Percentiles rank a stretch among this genome's conserved stretches.
Conservation (phyloP, 768 basidiomycete genomes). For the Boletus barrowsii region DNA sequence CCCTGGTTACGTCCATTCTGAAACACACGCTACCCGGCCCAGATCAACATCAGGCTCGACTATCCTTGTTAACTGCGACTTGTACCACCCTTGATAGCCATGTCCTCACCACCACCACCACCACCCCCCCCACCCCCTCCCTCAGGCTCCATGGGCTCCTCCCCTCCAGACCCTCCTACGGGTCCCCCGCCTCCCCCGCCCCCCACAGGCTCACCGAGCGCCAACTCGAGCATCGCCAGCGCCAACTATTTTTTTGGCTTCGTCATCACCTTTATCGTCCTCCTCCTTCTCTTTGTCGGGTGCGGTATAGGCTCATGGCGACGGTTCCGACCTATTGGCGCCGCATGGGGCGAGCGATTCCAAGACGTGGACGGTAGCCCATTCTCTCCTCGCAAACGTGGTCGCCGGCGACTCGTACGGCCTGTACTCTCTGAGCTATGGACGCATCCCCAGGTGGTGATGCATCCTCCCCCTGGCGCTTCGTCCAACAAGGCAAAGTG, state of each 20-base stretch:
- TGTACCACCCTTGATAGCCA: background rate
- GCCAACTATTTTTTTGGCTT: conserved; percentile 35
- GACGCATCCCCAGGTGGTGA: conserved; percentile 4
- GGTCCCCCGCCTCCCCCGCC: background rate
- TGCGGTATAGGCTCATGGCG: conserved; percentile 50
- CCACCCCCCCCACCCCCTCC: background rate
- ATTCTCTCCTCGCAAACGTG: conserved; percentile 9
- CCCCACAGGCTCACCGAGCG: background rate
- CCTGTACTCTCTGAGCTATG: conserved; percentile 22
- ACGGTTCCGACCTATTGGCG: conserved; percentile 25
- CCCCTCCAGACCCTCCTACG: background rate
- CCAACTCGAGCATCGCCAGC: conserved; percentile 5
- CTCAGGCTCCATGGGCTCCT: background rate
- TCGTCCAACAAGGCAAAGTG: conserved; percentile 6
- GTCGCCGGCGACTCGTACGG: conserved; percentile 14
- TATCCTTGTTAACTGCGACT: no score
- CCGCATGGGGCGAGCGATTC: conserved; percentile 19
- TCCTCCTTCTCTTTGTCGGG: conserved; percentile 47
- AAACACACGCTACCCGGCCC: conserved; percentile 19
- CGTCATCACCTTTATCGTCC: conserved; percentile 31
- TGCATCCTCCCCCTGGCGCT: background rate
- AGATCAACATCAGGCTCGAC: conserved; percentile 7
- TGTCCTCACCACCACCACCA: conserved; percentile 8
- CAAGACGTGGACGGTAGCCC: conserved; percentile 13
- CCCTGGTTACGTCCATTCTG: conserved; percentile 16